Base-by-base conservation (phyloP, 2,329 filamentous ascomycete genomes). In the Pseudocercospora crystallina region DNA sequence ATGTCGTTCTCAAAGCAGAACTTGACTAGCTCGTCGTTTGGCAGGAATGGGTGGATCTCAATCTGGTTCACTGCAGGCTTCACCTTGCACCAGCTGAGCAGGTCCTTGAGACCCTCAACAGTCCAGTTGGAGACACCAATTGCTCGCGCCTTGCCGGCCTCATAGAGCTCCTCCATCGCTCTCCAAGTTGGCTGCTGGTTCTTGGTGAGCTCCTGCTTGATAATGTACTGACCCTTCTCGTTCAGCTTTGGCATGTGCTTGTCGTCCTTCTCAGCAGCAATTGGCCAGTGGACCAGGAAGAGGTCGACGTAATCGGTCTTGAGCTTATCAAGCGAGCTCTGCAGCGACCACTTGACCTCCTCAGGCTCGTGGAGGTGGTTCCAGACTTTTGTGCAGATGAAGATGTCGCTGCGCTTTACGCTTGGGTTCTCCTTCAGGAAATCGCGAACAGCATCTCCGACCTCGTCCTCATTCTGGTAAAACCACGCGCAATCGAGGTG, bases 171-270 rank as follows among this genome's bases (percentile, higher is more conserved):
- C 68, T 85, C 83, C 80, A 85, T 81, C 39, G 79, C 80, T 35
- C 75, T 71, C 80, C 80, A 83, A 40, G 83, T 85, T 26, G 80
- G 79, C 69, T 80, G 76, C 1, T 79, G 83, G 74, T 87, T 84
- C 64, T 84, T 78, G 15, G 85, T 88, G 52, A 86, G 73, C 31
- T 76, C 77, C 67, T 85, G 76, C 66, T 84, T 81, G 73, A 83
- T 83, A 45, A 84, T 69, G 66, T 84, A 84, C 73, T 80, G 79
- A 49, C 76, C 77, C 68, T 80, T 74, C 39, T 73, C 61, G 40
- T 76, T 76, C 52, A 79, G 66, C 67, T 76, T 75, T 47, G 75
- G 75, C 63, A 65, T 71, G 66, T 67, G 54, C 59, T 71, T 72
- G 59, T 68, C 67, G 61, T 80, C 71, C 65, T 74, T 77, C 72